Percentiles rank a stretch among this genome's conserved stretches.
Conservation (phyloP, 169 alveolate species). For the Eimeria sp. region DNA sequence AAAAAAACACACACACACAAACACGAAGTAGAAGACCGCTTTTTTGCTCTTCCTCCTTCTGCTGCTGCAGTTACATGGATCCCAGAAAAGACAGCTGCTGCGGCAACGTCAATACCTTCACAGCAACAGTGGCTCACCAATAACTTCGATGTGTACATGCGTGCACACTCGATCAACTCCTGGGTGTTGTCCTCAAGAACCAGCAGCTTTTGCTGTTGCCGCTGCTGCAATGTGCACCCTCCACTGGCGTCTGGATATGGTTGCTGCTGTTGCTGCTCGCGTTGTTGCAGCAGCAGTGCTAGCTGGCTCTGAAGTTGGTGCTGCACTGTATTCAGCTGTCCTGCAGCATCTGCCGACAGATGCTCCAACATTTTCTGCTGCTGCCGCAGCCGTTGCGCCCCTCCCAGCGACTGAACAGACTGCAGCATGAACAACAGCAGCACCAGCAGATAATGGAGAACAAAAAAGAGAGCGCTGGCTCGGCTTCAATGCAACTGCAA, state of each 20-base stretch:
- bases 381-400: conserved; percentile 69
- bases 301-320: conserved; percentile 51
- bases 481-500: not conserved
- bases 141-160: conserved; percentile 37
- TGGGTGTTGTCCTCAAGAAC: conserved; percentile 2
- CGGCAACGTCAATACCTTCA: not conserved
- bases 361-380: conserved; percentile 44
- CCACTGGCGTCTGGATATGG: not conserved
- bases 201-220: conserved; percentile 2
- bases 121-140: conserved; percentile 29
- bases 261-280: conserved; percentile 11
- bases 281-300: conserved; percentile 41
- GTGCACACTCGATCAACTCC: conserved; percentile 28
- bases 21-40: not conserved
- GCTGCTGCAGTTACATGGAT: conserved; percentile 16
- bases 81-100: not conserved
- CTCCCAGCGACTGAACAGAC: conserved; percentile 69
- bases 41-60: not conserved
- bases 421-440: conserved; percentile 44
- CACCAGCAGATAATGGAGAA: not conserved
- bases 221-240: not conserved
- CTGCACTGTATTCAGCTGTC: conserved; percentile 57
- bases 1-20: not conserved
- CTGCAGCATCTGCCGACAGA: conserved; percentile 22
- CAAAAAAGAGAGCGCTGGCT: not conserved